These are phyloP conservation scores for Macaranga tanarius DNA, from an alignment of 441 rosid genomes.

Conservation along the genomic window DNA sequence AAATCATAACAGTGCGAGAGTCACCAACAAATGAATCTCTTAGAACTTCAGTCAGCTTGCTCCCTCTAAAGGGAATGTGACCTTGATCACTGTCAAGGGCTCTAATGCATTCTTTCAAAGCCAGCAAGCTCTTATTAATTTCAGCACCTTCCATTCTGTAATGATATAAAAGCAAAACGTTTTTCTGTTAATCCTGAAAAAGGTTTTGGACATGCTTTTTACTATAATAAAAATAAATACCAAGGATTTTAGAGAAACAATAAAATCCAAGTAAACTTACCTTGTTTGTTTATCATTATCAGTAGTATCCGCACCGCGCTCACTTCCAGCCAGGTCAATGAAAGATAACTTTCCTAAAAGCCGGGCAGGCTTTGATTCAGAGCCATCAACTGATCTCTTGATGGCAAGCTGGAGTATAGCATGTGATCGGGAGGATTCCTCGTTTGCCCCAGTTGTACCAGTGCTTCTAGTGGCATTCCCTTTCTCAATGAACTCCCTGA, in stretches of 20 bases:
- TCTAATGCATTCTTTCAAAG: conserved; percentile 82
- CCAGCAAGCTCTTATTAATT: conserved; percentile 88
- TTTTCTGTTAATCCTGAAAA: conserved; percentile 11
- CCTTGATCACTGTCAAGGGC: conserved; percentile 97
- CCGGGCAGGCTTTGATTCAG: conserved; percentile 75
- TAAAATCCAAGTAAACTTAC: conserved; percentile 29
- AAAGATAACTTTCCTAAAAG: conserved; percentile 83
- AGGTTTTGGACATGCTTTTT: background rate
- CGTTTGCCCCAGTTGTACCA: conserved; percentile 93
- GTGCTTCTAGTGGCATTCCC: conserved; percentile 89
- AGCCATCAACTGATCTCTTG: conserved; percentile 71
- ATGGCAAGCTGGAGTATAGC: conserved; percentile 94
- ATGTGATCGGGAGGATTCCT: conserved; percentile 95
- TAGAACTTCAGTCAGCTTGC: conserved; percentile 91
- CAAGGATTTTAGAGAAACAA: background rate
- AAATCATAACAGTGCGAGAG: conserved; percentile 92
- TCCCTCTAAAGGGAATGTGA: conserved; percentile 95
- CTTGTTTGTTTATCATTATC: conserved; percentile 95
- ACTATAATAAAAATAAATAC: background rate
- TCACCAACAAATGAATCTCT: conserved; percentile 92
- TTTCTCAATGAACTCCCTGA: conserved; percentile 81
- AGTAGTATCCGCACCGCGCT: conserved; percentile 95
- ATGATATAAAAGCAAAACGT: conserved; percentile 7
- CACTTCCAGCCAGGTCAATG: conserved; percentile 96
- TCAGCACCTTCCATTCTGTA: conserved; percentile 97